phyloP scores from a whole-genome alignment of 352 stramenopile species.

The Labyrinthula sp. region DNA sequence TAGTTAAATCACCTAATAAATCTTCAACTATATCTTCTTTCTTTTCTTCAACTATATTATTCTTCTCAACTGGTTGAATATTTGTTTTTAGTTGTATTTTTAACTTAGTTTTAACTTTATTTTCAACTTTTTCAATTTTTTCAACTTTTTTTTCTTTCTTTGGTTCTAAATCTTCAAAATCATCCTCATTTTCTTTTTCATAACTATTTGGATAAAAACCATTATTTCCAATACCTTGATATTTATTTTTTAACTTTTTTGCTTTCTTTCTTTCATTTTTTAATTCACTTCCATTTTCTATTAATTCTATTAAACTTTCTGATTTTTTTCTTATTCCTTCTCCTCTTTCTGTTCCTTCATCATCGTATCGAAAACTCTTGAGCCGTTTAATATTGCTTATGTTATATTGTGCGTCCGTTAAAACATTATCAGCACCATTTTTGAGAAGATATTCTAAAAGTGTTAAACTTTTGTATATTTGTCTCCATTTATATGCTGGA shows the following conservation, averaged over 20 bases:
- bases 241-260: constrained; percentile 55
- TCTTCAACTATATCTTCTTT: too few relatives aligned
- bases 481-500: constrained; percentile 12
- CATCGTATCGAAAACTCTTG: constrained; percentile 61
- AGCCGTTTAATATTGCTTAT: constrained; percentile 64
- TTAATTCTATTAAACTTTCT: constrained; percentile 56
- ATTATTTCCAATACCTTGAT: constrained; percentile 51
- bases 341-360: constrained; percentile 55
- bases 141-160: too few relatives aligned
- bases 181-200: too few relatives aligned
- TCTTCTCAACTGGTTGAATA: too few relatives aligned
- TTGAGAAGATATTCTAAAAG: constrained; percentile 61
- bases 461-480: constrained; percentile 43
- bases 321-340: constrained; percentile 61
- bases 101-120: too few relatives aligned
- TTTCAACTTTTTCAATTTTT: too few relatives aligned
- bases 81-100: too few relatives aligned
- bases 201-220: too few relatives aligned
- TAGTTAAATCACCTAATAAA: too few relatives aligned
- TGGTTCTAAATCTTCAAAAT: too few relatives aligned
- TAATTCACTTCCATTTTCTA: constrained; percentile 63
- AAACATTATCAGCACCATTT: constrained; percentile 58
- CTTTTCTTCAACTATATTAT: too few relatives aligned
- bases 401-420: constrained; percentile 58
- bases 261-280: constrained; percentile 60